Evolutionary conservation across 1,139 yeast species (phyloP), one percentile per base, ranked within the genome.

Genomic region (Suhomyces kunorum): DNA sequence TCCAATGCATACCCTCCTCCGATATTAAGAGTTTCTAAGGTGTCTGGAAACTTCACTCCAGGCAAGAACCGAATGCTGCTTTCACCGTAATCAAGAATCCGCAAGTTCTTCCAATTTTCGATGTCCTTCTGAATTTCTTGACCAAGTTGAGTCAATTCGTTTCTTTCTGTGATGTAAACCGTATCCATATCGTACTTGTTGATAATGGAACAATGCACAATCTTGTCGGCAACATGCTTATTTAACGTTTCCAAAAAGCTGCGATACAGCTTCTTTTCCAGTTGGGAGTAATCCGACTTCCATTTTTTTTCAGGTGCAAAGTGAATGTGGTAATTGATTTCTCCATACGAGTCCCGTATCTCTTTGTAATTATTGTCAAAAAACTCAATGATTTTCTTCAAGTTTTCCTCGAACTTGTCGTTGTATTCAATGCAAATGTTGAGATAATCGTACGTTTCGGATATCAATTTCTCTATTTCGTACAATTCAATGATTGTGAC

Each of bases 1-100:
- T 69, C 74, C 37, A 72, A 55, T 2, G 73, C 65, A 38, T 58
- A 58, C 1, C 74, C 69, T 8, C 76, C 76, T 9, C 73, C 71
- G 17, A 72, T 57, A 46, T 71, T 72, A 43, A 72, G 54, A 2
- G 61, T 58, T 47, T 69, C 69, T 27, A 72, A 50, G 0, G 64
- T 43, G 22, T 69, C 70, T 1, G 77, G 75, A 31, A 71, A 61
- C 31, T 57, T 61, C 6, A 71, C 67, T 1, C 72, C 76, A 5
- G 75, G 74, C 9, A 71, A 56, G 36, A 63, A 59, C 28, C 72
- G 53, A 15, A 72, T 61, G 40, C 67, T 60, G 46, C 70, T 68
- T 34, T 65, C 67, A 8, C 71, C 66, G 46, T 67, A 71, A 47
- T 72, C 78, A 28, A 71, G 53, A 3, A 59, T 49, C 32, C 55